A percentile compares a stretch with the other conserved stretches of the same genome.
Conservation (phyloP, 2,329 filamentous ascomycete genomes). For the Claviceps pazoutovae region DNA sequence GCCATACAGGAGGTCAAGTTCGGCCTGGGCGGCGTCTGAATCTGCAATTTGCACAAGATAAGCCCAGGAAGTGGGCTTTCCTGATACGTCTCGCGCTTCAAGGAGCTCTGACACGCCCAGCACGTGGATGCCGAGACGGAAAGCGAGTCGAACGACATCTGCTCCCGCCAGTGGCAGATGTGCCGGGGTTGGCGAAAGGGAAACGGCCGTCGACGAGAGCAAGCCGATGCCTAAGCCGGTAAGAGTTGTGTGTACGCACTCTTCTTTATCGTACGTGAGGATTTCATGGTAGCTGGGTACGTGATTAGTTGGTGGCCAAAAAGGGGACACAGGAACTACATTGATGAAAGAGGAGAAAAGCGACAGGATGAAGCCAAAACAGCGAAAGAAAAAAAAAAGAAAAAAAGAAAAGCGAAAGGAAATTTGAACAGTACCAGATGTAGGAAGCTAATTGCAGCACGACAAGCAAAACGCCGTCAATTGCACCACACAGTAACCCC, state of each 20-base stretch:
- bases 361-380: neutral
- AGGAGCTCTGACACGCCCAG: conserved; percentile 27
- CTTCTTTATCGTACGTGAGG: neutral
- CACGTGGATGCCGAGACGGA: conserved; percentile 31
- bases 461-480: conserved; percentile 30
- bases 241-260: conserved; percentile 10
- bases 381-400: neutral
- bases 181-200: conserved; percentile 22
- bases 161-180: conserved; percentile 28
- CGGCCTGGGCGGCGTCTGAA: conserved; percentile 18
- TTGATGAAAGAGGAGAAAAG: neutral
- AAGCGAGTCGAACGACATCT: conserved; percentile 27
- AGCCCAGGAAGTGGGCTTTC: conserved; percentile 23
- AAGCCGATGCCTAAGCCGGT: conserved; percentile 31
- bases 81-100: conserved; percentile 18
- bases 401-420: neutral
- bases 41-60: conserved; percentile 24
- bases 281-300: neutral
- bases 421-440: conserved; percentile 24
- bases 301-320: neutral
- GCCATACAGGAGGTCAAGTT: conserved; percentile 22
- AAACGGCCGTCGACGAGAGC: conserved; percentile 26
- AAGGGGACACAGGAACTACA: neutral
- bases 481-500: conserved; percentile 26
- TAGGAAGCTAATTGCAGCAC: conserved; percentile 25